Conservation (phyloP, 768 basidiomycete species). For the Mycena galopus region DNA sequence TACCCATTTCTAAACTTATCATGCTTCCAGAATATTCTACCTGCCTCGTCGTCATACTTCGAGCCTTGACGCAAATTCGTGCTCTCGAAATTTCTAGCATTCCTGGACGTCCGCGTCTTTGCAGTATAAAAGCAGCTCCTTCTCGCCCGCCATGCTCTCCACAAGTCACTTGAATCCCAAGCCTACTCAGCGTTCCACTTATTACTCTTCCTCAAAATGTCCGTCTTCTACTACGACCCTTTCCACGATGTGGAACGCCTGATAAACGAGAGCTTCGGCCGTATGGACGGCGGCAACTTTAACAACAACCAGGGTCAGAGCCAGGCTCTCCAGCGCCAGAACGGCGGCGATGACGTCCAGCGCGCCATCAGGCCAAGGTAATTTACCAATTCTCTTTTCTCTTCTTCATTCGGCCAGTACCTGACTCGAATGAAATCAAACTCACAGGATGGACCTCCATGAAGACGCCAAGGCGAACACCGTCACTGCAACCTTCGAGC, state of each 20-base stretch:
- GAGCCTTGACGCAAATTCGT: not conserved
- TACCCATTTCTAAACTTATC: slow-evolving; percentile 1
- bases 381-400: too few species aligned
- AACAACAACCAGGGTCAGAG: not conserved
- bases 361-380: slow-evolving; percentile 50
- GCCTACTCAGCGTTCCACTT: not conserved
- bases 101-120: not conserved
- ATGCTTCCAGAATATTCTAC: slow-evolving; percentile 11
- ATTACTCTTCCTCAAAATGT: slow-evolving; percentile 27
- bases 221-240: slow-evolving; percentile 58
- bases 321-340: slow-evolving; percentile 27
- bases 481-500: slow-evolving; percentile 72
- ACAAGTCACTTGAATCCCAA: not conserved
- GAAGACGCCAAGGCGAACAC: slow-evolving; percentile 62
- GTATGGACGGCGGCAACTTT: slow-evolving; percentile 11
- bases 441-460: slow-evolving; percentile 69
- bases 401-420: not conserved
- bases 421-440: too few species aligned
- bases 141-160: not conserved
- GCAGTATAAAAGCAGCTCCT: slow-evolving; percentile 17
- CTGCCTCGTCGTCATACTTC: not conserved
- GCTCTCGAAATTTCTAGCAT: slow-evolving; percentile 24
- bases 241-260: slow-evolving; percentile 60
- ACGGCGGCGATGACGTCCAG: slow-evolving; percentile 13
- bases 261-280: slow-evolving; percentile 52